These are phyloP conservation scores for Penicillium hesseltinei DNA, from an alignment of 2,329 filamentous ascomycete species.

Conservation along the genomic window DNA sequence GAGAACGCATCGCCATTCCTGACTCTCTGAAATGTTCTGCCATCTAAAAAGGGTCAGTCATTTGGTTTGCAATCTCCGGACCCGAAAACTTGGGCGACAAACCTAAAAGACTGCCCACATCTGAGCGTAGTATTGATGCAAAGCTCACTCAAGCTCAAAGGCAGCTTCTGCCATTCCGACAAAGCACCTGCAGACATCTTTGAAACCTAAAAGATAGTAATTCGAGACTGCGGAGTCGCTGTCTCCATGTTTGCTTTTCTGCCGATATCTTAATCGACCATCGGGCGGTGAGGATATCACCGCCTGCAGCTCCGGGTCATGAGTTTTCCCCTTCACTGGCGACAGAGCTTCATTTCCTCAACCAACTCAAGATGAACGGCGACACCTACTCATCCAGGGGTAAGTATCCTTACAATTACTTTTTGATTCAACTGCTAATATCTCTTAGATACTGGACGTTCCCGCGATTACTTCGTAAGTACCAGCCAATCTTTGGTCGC, in stretches of 20 bases:
- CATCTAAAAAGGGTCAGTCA: slow-evolving; percentile 57
- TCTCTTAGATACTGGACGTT: slow-evolving; percentile 50
- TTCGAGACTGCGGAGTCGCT: background rate
- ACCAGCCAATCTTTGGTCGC: slow-evolving; percentile 1
- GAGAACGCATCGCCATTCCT: slow-evolving; percentile 89
- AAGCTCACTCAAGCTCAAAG: slow-evolving; percentile 76
- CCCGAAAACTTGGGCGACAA: slow-evolving; percentile 15
- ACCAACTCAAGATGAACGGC: slow-evolving; percentile 68
- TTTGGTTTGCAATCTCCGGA: background rate
- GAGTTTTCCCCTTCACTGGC: slow-evolving; percentile 33
- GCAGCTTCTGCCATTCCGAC: slow-evolving; percentile 84
- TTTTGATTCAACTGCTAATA: slow-evolving; percentile 23
- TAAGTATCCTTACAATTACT: slow-evolving; percentile 40
- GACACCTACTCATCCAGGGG: slow-evolving; percentile 78
- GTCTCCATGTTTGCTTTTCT: slow-evolving; percentile 1
- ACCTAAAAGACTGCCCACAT: slow-evolving; percentile 90
- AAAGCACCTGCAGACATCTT: slow-evolving; percentile 42
- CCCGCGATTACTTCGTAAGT: slow-evolving; percentile 56
- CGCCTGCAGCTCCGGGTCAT: slow-evolving; percentile 26
- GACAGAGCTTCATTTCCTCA: slow-evolving; percentile 19
- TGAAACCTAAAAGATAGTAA: background rate
- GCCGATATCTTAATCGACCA: background rate
- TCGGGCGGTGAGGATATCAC: slow-evolving; percentile 25
- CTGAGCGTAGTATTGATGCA: slow-evolving; percentile 92
- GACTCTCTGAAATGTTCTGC: slow-evolving; percentile 68